Conservation (phyloP, 306 rosid genomes). For the Quercus mongolica region DNA sequence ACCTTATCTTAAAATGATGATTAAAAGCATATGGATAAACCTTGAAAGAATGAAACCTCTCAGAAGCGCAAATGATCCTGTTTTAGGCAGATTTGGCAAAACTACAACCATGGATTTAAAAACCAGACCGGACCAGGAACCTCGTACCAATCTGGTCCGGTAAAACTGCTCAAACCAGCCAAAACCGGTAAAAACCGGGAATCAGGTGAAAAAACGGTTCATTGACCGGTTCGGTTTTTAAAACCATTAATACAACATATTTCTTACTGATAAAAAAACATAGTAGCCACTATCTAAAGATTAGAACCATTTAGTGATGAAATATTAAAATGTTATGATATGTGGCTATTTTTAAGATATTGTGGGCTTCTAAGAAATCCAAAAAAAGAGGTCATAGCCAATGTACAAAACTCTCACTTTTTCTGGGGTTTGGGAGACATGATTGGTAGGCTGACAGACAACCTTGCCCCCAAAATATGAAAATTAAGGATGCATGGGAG, state of each 20-base stretch:
- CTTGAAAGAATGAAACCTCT: conserved; percentile 11
- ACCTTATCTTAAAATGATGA: not conserved
- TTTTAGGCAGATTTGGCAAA: not conserved
- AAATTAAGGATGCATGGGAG: conserved; percentile 1
- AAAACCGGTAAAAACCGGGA: too few relatives aligned
- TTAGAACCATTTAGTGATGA: not conserved
- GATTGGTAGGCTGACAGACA: too few relatives aligned
- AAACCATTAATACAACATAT: not conserved
- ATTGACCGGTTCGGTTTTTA: too few relatives aligned
- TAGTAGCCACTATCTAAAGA: not conserved
- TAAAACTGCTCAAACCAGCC: too few relatives aligned
- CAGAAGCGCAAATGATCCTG: not conserved
- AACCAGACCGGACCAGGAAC: too few relatives aligned
- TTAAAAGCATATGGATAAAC: not conserved
- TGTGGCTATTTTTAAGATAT: not conserved
- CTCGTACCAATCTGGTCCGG: too few relatives aligned
- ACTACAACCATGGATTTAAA: not conserved
- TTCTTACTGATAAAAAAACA: not conserved
- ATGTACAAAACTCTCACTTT: too few relatives aligned
- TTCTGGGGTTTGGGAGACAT: too few relatives aligned
- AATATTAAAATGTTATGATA: not conserved
- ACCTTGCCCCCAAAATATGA: not conserved
- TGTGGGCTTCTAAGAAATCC: conserved; percentile 3
- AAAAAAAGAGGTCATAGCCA: not conserved
- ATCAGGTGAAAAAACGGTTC: too few relatives aligned